Base-by-base conservation (phyloP, 805 yeast species). In the Tetrapisispora nanseiensis region DNA sequence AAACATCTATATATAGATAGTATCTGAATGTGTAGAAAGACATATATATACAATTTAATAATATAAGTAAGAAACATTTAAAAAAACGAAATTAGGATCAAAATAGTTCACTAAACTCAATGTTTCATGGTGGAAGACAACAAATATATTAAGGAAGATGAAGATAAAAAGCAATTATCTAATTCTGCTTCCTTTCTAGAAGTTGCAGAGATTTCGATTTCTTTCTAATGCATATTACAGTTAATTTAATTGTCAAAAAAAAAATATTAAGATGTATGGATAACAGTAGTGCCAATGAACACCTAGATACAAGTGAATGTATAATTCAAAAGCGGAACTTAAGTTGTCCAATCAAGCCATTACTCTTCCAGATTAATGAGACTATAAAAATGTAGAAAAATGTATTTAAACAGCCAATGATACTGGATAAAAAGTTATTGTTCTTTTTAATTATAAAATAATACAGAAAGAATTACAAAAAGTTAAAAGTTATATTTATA, bases 301-400 rank as follows among this genome's bases (percentile, higher is more conserved):
- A 46, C 40, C 23, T 40, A 33, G 37, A 39, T 39, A 37, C 36
- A 24, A 30, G 18, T 18, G 4, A 11, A 15, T 28, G 29, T 27
- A 23, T 24, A 32, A 20, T 34, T 33, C 43, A 29, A 23, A 49
- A 48, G 54, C 59, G 47, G 59, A 55, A 53, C 59, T 55, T 55
- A 47, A 47, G 51, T 52, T 44, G 56, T 52, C 52, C 45, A 39
- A 8, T 10, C 5, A 23, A 37, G 33, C 36, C 38, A 33, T 45
- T 41, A 24, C 37, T 55, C 55, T 55, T 15, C 59, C 59, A 55
- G 59, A 49, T 55, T 55, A 53, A 47, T 47, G 59, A 51, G 59
- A 53, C 57, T 48, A 48, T 47, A 49, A 47, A 33, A 38, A 47
- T 48, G 54, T 55, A 39, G 53, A 29, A 13, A 15, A n/a, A 13